Conservation (phyloP, 1,284 basidiomycete genomes). For the Naganishia sp. region DNA sequence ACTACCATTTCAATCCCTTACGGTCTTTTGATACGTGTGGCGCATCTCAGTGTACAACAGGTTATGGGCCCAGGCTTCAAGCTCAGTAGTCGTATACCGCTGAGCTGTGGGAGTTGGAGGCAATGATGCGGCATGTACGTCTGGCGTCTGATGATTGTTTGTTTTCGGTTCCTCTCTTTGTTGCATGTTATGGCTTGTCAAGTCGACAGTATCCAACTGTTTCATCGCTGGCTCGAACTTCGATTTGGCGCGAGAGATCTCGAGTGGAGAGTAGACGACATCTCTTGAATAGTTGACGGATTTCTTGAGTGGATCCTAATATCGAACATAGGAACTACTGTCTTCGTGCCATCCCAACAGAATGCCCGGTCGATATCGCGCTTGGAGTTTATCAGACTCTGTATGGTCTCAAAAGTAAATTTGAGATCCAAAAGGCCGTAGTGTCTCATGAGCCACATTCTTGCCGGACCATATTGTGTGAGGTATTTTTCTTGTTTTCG, state of each 20-base stretch:
- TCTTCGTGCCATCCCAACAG: slow-evolving; percentile 32
- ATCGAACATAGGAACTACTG: neutral
- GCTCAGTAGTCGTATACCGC: neutral
- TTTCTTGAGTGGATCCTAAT: neutral
- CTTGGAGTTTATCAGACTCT: slow-evolving; percentile 32
- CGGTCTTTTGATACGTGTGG: too few species aligned
- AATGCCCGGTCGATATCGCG: slow-evolving; percentile 26
- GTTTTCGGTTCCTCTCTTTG: neutral
- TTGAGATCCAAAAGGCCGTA: slow-evolving; percentile 33
- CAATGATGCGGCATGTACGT: too few species aligned
- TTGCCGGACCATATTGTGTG: slow-evolving; percentile 31
- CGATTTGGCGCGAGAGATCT: neutral
- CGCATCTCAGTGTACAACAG: too few species aligned
- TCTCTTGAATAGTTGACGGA: slow-evolving; percentile 10
- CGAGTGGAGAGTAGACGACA: neutral
- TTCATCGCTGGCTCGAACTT: neutral
- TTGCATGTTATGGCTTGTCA: neutral
- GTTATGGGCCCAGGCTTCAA: too few species aligned
- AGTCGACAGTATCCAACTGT: neutral
- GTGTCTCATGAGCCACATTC: slow-evolving; percentile 12
- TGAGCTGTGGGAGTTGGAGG: neutral
- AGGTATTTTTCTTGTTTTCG: neutral
- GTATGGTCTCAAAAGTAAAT: slow-evolving; percentile 33
- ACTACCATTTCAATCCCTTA: too few species aligned
- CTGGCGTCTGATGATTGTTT: neutral